phyloP scores from a whole-genome alignment of 2,329 filamentous ascomycete genomes.

The Aspergillus sp. region DNA sequence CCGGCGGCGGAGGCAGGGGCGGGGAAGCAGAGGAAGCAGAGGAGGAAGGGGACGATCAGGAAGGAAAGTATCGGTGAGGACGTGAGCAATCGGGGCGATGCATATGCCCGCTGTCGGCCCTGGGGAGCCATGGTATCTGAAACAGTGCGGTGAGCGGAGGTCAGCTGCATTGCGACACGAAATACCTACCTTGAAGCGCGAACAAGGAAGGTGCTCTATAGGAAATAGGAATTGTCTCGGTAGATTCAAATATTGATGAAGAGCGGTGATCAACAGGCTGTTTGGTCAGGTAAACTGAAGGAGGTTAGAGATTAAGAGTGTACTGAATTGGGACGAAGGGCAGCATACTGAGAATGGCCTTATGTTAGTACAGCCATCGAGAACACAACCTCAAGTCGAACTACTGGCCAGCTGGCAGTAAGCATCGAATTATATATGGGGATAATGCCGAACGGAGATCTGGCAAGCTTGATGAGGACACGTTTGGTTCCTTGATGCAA shows the following conservation, averaged over 20 bases:
- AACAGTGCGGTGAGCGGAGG: constrained; percentile 4
- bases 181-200: neutral
- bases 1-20: constrained; percentile 58
- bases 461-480: constrained; percentile 19
- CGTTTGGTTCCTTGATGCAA: constrained; percentile 20
- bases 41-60: constrained; percentile 50
- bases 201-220: too few relatives aligned
- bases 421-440: constrained; percentile 16
- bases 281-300: constrained; percentile 7
- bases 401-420: constrained; percentile 35
- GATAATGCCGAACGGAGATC: constrained; percentile 7
- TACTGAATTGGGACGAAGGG: neutral
- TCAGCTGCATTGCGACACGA: neutral
- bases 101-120: constrained; percentile 26
- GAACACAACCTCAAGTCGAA: constrained; percentile 22
- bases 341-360: constrained; percentile 4
- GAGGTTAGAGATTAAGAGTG: constrained; percentile 1
- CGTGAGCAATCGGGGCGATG: constrained; percentile 13
- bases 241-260: too few relatives aligned
- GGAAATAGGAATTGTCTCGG: too few relatives aligned
- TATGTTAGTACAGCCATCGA: constrained; percentile 26
- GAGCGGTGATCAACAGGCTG: too few relatives aligned
- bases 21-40: constrained; percentile 56
- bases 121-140: constrained; percentile 33
- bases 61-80: constrained; percentile 40